phyloP scores from a whole-genome alignment of 129 eudicot genomes.

The Saussurea involucrata region DNA sequence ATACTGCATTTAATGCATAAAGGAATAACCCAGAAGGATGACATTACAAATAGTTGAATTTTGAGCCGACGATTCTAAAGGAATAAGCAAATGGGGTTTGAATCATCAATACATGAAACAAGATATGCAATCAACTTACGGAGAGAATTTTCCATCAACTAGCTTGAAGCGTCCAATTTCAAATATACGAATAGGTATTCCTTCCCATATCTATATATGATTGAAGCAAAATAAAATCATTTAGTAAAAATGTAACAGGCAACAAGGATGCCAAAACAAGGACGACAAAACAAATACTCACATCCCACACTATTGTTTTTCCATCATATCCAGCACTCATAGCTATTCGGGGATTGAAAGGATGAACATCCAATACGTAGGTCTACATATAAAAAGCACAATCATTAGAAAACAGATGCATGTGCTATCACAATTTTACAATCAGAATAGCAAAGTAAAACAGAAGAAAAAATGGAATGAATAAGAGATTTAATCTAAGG shows the following conservation, averaged over 20 bases:
- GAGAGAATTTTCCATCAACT: constrained; percentile 96
- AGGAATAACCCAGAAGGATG: neutral
- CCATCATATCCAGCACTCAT: constrained; percentile 99
- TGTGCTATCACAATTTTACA: neutral
- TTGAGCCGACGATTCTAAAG: neutral
- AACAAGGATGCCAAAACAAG: neutral
- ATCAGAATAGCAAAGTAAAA: neutral
- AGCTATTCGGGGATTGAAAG: constrained; percentile 96
- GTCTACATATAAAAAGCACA: constrained; percentile 48
- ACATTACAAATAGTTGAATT: neutral
- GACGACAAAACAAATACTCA: constrained; percentile 38
- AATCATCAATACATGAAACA: neutral
- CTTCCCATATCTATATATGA: constrained; percentile 90
- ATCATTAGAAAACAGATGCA: constrained; percentile 12
- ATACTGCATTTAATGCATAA: neutral
- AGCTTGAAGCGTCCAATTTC: constrained; percentile 89
- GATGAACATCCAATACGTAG: constrained; percentile 97
- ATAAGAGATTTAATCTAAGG: neutral
- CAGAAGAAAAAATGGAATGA: no score
- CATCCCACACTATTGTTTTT: constrained; percentile 95
- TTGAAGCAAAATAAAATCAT: constrained; percentile 1
- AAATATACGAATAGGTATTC: constrained; percentile 73
- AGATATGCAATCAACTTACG: constrained; percentile 62
- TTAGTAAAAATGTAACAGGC: constrained; percentile 7
- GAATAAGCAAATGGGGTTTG: neutral